Evolutionary conservation across 2,329 filamentous ascomycete species (phyloP), one percentile per base, ranked within the genome.

Genomic region (Lomentospora prolificans): DNA sequence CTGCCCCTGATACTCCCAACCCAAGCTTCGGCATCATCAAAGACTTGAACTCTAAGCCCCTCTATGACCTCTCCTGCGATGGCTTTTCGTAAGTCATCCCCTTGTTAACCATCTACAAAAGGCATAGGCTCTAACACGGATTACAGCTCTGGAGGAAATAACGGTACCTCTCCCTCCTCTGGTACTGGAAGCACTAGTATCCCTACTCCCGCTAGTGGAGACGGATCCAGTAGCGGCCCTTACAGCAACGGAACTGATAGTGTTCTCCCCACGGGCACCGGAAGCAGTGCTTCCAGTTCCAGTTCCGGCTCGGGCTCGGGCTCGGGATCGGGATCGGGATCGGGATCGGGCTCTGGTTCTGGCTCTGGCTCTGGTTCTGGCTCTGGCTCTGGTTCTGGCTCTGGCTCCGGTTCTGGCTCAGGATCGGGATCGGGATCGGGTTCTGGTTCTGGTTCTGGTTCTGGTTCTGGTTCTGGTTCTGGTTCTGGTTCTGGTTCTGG

Each of bases 1-100:
- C 81, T 46, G 73, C 73, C 41, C 78, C 78, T 17, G 73, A 70
- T 51, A 78, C 78, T 3, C 82, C 85, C 31, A 80, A 74, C 70
- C 85, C 86, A 44, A 84, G 79, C 66, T 92, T 91, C 63, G 87
- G 87, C 56, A 72, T 92, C 61, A 73, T 88, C 56, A 72, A 72
- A 55, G 67, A 72, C 50, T 67, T 84, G 60, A 72, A 69, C 62
- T 73, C 70, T 58, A 79, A 71, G 50, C 82, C 84, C 24, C 70
- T 85, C 31, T 87, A 77, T 65, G 80, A 87, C 64, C 78, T 87
- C 55, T 79, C 78, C 48, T 88, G 83, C 73, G 67, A 71, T 56
- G 67, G 65, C 58, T 60, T 24, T 4, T 44, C 64, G 54, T 62
- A 55, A 17, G 51, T 57, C 58, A 17, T 9, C 25, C 10, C 8